Base-by-base conservation (phyloP, 83 land plant species). In the Diphasiastrum complanatum region DNA sequence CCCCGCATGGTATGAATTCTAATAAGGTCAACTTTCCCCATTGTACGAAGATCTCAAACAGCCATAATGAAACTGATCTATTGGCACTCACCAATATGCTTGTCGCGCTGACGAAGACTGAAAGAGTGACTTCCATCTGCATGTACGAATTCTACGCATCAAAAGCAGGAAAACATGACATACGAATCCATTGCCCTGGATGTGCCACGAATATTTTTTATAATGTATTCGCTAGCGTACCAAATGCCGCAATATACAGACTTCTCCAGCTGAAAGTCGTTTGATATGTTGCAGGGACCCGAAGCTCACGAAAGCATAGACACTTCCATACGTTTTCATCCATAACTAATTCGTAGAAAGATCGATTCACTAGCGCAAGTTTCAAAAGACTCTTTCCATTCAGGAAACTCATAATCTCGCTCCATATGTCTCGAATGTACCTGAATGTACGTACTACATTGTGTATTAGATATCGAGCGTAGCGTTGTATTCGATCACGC, bases 391-490 rank as follows among this genome's bases (percentile, higher is more conserved):
- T 38, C 23, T 52, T 51, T 24, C 41, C 68, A 47, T 65, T 59
- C 68, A 65, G 26, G 25, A 50, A 65, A 24, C 26, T 35, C 68
- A 65, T 65, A 14, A 65, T 35, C 47, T 24, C 18, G 24, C 43
- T 65, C 68, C 68, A 65, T 33, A 65, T 31, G 43, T 65, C 68
- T 11, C 48, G 34, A 38, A 37, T 16, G 68, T 52, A 65, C 68
- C 68, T 65, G 53, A 54, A 54, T 54, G n/a, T n/a, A n/a, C n/a
- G n/a, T n/a, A n/a, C n/a, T n/a, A n/a, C n/a, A n/a, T n/a, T n/a
- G n/a, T n/a, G n/a, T n/a, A n/a, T n/a, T n/a, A n/a, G n/a, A n/a
- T n/a, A n/a, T n/a, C n/a, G n/a, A n/a, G n/a, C n/a, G n/a, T n/a
- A n/a, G n/a, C n/a, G n/a, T n/a, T n/a, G n/a, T n/a, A n/a, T n/a